Base-by-base conservation (phyloP, 2,329 filamentous ascomycete species). In the Cordyceps tenuipes region DNA sequence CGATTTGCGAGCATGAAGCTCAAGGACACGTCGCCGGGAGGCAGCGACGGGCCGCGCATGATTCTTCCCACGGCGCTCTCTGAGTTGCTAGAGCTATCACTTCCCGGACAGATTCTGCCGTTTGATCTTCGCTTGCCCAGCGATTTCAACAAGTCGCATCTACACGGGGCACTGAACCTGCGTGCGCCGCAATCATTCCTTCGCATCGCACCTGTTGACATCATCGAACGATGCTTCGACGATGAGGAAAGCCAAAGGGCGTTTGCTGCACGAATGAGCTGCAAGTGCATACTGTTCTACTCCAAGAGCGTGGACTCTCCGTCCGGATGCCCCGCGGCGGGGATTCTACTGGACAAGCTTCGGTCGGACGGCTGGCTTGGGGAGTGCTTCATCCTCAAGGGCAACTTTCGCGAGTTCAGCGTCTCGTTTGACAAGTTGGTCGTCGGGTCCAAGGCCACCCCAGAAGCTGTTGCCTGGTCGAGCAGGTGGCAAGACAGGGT, bases 331-430 rank as follows among this genome's bases (percentile, higher is more conserved):
- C 80, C 80, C 0, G 68, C 76, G 2, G 79, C 80, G 3, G 73
- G 76, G 15, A 68, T 74, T 0, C 65, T 84, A 2, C 67, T 75
- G 21, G 68, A 73, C 44, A 80, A 79, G 62, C 72, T 84, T 57
- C 75, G 70, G 54, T 67, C 67, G 17, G 73, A 75, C 63, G 77
- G 76, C 23, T 84, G 81, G 81, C 62, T 64, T 0, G 81, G 81
- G 2, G 75, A 77, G 46, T 78, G 74, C 61, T 83, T 83, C 64
- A 71, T 83, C 8, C 72, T 84, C 39, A 82, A 82, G 65, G 81
- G 81, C 0, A 79, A 81, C 57, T 84, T 80, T 65, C 74, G 75
- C 51, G 81, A 83, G 63, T 83, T 83, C 62, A 80, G 79, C 17
- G 72, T 73, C 29, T 79, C 78, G 0, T 83, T 81, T 63, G 76